Percentiles rank a stretch among this genome's conserved stretches.
Conservation (phyloP, 768 basidiomycete species). For the Sporobolomyces phaffii region DNA sequence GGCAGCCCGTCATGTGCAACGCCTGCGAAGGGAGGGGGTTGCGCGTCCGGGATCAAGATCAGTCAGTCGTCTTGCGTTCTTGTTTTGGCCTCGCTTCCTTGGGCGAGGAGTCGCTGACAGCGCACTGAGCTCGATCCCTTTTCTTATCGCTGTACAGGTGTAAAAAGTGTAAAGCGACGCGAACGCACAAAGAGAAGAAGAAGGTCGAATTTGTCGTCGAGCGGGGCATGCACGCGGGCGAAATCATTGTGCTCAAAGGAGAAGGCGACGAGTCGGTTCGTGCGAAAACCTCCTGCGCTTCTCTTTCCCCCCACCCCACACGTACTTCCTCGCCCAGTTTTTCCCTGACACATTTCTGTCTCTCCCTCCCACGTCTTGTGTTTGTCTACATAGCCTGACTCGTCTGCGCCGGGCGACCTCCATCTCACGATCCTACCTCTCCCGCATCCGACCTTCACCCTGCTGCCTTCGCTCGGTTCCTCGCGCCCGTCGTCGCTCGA, state of each 20-base stretch:
- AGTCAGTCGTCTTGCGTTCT: constrained; percentile 50
- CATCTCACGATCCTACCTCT: constrained; percentile 67
- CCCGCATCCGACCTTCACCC: constrained; percentile 73
- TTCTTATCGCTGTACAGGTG: constrained; percentile 54
- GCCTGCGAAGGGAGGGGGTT: constrained; percentile 61
- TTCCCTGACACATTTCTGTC: too few relatives aligned
- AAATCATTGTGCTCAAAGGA: constrained; percentile 80
- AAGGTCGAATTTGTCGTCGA: constrained; percentile 81
- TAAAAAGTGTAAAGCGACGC: constrained; percentile 89
- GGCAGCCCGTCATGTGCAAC: constrained; percentile 51
- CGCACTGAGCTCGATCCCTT: neutral
- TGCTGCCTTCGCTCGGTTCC: constrained; percentile 51
- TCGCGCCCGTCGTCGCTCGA: constrained; percentile 61
- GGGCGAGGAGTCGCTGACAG: neutral
- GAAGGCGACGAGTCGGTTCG: constrained; percentile 90
- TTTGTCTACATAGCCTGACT: constrained; percentile 61
- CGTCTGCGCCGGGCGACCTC: constrained; percentile 76
- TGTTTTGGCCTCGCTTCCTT: constrained; percentile 3
- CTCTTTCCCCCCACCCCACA: constrained; percentile 12
- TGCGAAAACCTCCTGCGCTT: too few relatives aligned
- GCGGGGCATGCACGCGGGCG: constrained; percentile 73
- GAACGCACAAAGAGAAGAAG: constrained; percentile 77
- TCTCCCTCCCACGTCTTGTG: neutral
- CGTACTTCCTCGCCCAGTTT: too few relatives aligned
- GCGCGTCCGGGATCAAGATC: constrained; percentile 74